Base-by-base conservation (phyloP, 1,284 basidiomycete species). In the Ceratobasidium sp. region DNA sequence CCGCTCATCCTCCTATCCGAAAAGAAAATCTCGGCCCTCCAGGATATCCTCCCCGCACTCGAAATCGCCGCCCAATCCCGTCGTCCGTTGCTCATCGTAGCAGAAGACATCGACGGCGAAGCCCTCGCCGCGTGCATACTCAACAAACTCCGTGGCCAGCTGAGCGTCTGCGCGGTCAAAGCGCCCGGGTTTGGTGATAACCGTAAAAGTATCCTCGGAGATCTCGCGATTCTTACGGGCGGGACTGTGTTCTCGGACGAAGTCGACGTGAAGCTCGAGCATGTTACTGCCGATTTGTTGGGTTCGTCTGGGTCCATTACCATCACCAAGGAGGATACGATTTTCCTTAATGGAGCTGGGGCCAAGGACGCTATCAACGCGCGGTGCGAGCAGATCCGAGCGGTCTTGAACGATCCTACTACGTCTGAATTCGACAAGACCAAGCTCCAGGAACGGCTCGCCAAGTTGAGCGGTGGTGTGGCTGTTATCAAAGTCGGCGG, bases 101-200 rank as follows among this genome's bases (percentile, higher is more conserved):
- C 97, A 65, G 97, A 99, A 88, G 97, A 99, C 85, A 87, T 99
- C 80, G 97, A 99, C 84, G 97, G 97, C 78, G 97, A 99, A 87
- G 97, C 97, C 1, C 92, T 99, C 78, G 97, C 97, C 69, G 97
- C 97, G 42, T 97, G 96, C 84, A 97, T 99, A 83, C 91, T 98
- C 85, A 98, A 99, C 94, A 99, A 98, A 90, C 94, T 99, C 82
- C 95, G 96, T 82, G 96, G 97, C 74, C 97, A 98, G 86, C 91
- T 99, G 81, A 92, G 94, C 84, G 96, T 98, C 80, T 92, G 89
- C 79, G 96, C 96, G 71, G 92, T 98, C 87, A 98, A 99, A 89
- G 97, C 97, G 17, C 97, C 97, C 79, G 96, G 97, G 78, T 99
- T 99, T 85, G 97, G 97, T 84, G 97, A 99, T 88, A 99, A 99